Evolutionary conservation across 257 asterid species (phyloP), one percentile per base, ranked within the genome.

Genomic region (Forsythia viridissima): DNA sequence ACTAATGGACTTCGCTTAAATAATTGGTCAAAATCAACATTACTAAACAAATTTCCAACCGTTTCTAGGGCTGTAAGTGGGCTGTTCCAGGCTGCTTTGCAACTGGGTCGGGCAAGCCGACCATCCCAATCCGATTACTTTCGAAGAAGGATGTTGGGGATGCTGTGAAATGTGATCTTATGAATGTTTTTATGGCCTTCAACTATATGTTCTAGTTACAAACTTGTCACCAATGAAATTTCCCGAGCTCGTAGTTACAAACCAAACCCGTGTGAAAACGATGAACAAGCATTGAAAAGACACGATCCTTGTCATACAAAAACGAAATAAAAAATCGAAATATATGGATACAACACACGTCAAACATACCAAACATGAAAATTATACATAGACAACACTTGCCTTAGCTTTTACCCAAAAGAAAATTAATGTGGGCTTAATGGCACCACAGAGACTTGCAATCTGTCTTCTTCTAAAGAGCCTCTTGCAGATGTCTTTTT

Each of bases 261-360:
- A 76, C 81, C 87, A 81, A 83, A 74, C 80, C 72, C 72, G 63
- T 73, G 77, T 63, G 80, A 30, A 51, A 51, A 30, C 34, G 34
- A 24, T 16, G 24, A 52, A 52, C 63, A 52, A 52, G 2, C 63
- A 52, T 18, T 52, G 66, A 57, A n/a, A 57, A 57, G 12, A 9
- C 70, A 3, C 12, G 40, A 63, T 21, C 40, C 4, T 63, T 24
- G 16, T 11, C 84, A 81, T 76, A 18, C 79, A 76, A 69, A 57
- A 63, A 39, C 9, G 38, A 38, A 81, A 74, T 42, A 11, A 51
- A 48, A 74, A 73, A 69, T 66, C 43, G 75, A 74, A 55, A 67
- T 71, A 72, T 38, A 18, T 61, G 73, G 63, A 61, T 59, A 80
- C 73, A 75, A 51, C 81, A 80, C 86, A 67, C 74, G 72, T 65